Evolutionary conservation across 768 basidiomycete species (phyloP), one percentile per base, ranked within the genome.

Genomic region (Russula sp.): DNA sequence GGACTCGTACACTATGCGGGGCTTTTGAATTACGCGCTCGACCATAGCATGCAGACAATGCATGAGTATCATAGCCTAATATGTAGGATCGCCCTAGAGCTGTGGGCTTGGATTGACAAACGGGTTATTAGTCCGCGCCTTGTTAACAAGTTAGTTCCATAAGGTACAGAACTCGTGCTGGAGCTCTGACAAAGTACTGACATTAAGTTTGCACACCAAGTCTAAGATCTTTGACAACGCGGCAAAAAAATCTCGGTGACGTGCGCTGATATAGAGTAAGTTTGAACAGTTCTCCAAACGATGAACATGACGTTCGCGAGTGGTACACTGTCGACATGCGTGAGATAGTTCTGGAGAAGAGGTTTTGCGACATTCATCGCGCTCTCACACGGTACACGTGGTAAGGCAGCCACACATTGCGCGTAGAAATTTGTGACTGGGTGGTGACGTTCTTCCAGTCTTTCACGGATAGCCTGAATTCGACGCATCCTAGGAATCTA

Each of bases 291-390:
- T 13, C 32, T 34, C 13, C 58, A 35, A 14, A 45, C 9, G 35
- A 55, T 13, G 45, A 22, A 14, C 29, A n/a, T 55, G 29, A 11
- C 49, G 25, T 52, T 36, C 13, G 35, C 20, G 36, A 52, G 36
- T 38, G 22, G 42, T 38, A 61, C 3, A 41, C 35, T 61, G 42
- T 51, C 49, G 18, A 62, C 48, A n/a, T 47, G 41, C 13, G n/a
- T 34, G 56, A n/a, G n/a, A n/a, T n/a, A n/a, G n/a, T n/a, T n/a
- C n/a, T n/a, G n/a, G n/a, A n/a, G n/a, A n/a, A n/a, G n/a, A n/a
- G n/a, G n/a, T n/a, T n/a, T n/a, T n/a, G n/a, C 61, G 57, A 20
- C 42, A n/a, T 16, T 56, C 36, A 14, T 61, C 60, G 29, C 13
- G 42, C 9, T 51, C 46, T 29, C 8, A 49, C 1, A 52, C n/a